phyloP scores from a whole-genome alignment of 2,329 filamentous ascomycete species.

The Aspergillus tanneri region DNA sequence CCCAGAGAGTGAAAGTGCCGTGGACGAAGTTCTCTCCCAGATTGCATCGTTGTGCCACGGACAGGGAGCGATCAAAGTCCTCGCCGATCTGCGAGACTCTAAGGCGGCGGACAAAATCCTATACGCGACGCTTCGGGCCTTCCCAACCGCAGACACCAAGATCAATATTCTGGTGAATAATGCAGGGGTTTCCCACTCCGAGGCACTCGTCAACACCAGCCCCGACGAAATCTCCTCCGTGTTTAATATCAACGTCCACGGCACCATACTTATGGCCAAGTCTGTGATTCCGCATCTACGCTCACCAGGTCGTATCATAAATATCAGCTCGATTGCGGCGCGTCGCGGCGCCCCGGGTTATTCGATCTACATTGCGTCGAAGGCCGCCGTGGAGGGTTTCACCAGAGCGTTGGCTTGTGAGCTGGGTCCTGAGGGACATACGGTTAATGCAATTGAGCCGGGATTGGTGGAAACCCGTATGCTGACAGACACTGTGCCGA shows the following conservation, averaged over 20 bases:
- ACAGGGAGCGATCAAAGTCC: too few species aligned
- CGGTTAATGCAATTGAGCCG: conserved; percentile 9
- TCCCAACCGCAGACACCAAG: neutral
- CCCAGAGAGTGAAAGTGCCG: neutral
- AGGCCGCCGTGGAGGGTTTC: conserved; percentile 9
- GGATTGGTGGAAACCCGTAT: conserved; percentile 2
- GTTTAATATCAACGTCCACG: conserved; percentile 13
- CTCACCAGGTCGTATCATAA: conserved; percentile 9
- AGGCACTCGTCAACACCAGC: neutral
- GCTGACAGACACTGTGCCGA: neutral
- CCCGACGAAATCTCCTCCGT: conserved; percentile 1
- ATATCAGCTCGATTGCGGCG: conserved; percentile 2
- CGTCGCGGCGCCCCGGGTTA: neutral
- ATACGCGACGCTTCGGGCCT: conserved; percentile 1
- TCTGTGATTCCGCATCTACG: conserved; percentile 6
- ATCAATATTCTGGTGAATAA: conserved; percentile 14
- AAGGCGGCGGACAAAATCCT: neutral
- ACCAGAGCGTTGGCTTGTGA: conserved; percentile 8
- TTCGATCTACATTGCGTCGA: conserved; percentile 3
- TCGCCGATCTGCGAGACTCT: too few species aligned
- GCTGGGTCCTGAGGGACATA: conserved; percentile 1
- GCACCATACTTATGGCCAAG: conserved; percentile 5
- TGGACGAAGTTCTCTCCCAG: neutral
- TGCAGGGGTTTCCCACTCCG: neutral
- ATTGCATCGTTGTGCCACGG: too few species aligned